These are phyloP conservation scores for Yamadazyma akitaensis DNA, from an alignment of 805 yeast genomes.

Conservation along the genomic window DNA sequence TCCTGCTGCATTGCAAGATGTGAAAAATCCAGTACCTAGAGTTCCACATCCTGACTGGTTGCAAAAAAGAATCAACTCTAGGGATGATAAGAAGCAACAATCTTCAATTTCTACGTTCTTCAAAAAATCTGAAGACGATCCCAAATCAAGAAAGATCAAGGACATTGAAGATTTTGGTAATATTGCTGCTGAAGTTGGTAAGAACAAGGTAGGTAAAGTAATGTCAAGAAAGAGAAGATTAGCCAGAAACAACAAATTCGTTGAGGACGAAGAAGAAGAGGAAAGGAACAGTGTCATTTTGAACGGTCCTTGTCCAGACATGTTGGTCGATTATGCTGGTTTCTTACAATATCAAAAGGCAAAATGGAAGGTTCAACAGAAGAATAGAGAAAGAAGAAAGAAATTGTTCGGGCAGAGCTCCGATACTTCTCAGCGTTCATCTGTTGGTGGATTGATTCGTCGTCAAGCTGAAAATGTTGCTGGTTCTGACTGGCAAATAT, in stretches of 20 bases:
- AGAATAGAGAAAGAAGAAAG: conserved; percentile 65
- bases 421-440: conserved; percentile 50
- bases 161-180: conserved; percentile 78
- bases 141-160: conserved; percentile 30
- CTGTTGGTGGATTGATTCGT: conserved; percentile 66
- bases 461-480: conserved; percentile 78
- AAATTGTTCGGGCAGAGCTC: conserved; percentile 72
- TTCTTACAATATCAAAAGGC: conserved; percentile 75
- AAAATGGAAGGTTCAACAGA: conserved; percentile 83
- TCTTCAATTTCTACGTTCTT: conserved; percentile 60
- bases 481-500: conserved; percentile 79
- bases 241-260: conserved; percentile 12
- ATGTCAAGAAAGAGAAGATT: conserved; percentile 45
- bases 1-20: conserved; percentile 92
- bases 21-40: conserved; percentile 90
- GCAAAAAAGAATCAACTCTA: conserved; percentile 53
- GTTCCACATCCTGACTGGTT: conserved; percentile 96
- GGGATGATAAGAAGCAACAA: conserved; percentile 71
- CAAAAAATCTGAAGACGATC: conserved; percentile 37
- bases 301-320: conserved; percentile 59
- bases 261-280: conserved; percentile 40
- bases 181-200: conserved; percentile 20
- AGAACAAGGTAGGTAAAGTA: conserved; percentile 43
- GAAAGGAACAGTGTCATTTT: conserved; percentile 47
- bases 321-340: conserved; percentile 61